A percentile compares a stretch with the other conserved stretches of the same genome.
Evolutionary conservation across 1,139 yeast species (phyloP).

Genomic region (Suhomyces maxii): DNA sequence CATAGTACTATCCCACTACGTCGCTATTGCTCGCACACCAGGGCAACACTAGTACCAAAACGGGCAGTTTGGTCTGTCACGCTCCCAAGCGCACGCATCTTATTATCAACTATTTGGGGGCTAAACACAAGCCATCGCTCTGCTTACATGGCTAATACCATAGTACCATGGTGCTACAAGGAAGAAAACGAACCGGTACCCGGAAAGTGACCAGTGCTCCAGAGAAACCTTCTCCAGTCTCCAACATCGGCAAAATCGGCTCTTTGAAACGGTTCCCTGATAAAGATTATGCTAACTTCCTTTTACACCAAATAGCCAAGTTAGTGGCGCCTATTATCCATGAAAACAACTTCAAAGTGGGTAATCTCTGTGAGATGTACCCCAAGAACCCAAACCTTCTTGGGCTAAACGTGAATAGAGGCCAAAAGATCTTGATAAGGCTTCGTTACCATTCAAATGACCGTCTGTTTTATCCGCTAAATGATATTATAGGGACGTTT

Average conservation of each 20-base stretch:
- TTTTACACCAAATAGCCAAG: constrained; percentile 62
- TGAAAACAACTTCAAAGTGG: constrained; percentile 64
- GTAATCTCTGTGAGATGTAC: constrained; percentile 74
- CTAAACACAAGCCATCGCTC: not conserved
- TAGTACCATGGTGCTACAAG: constrained; percentile 8
- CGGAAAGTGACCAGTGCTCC: constrained; percentile 3
- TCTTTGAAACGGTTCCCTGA: constrained; percentile 55
- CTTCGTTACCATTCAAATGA: constrained; percentile 62
- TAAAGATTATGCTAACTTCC: constrained; percentile 54
- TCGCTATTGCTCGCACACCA: too few relatives aligned
- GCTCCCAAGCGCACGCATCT: not conserved
- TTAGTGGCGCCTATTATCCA: constrained; percentile 75
- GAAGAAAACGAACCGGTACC: not conserved
- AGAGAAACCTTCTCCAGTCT: constrained; percentile 43
- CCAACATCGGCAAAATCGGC: constrained; percentile 53
- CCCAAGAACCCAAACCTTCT: constrained; percentile 69
- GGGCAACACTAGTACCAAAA: too few relatives aligned
- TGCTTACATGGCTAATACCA: constrained; percentile 1
- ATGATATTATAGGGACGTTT: constrained; percentile 76
- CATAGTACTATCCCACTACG: too few relatives aligned
- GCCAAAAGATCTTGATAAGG: constrained; percentile 71
- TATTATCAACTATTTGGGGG: not conserved
- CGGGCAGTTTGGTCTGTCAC: too few relatives aligned
- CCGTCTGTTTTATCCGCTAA: constrained; percentile 60
- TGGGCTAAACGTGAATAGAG: constrained; percentile 87